Evolutionary conservation across 2,329 filamentous ascomycete species (phyloP), one percentile per base, ranked within the genome.

Genomic region (Ceratocystis smalleyi): DNA sequence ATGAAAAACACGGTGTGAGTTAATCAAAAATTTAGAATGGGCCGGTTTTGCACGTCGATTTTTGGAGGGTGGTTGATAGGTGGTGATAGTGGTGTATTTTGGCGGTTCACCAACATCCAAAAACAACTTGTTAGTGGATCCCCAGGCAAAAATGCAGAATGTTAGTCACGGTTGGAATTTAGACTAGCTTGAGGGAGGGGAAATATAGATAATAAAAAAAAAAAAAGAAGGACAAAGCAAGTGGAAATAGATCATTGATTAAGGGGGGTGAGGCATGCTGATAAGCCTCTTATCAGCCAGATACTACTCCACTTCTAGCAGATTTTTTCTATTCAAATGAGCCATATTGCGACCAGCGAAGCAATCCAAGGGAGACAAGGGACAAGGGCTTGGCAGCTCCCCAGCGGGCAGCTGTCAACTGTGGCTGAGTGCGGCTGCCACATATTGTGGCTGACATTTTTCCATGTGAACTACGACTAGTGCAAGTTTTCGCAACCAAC

Each of bases 1-100:
- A 66, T 66, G 65, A 27, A 66, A 66, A 61, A 65, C 35, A 32
- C 61, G 57, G 57, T 40, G 61, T 62, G 59, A 61, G 62, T 64
- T 62, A 24, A 62, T 54, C 30, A 59, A 64, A 64, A 66, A 62
- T 45, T n/a, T 12, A 63, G 64, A 59, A 64, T 30, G 45, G 30
- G 35, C 54, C 43, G 24, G 55, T 7, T 51, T 61, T 12, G 59
- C 43, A 43, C 17, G 45, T 17, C 61, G 43, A 61, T 49, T 59
- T 54, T 61, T 64, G 10, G 12, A 43, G 22, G 62, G 63, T 64
- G 65, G 57, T 66, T 51, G 47, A 51, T 15, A 51, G 17, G 35
- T 40, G 35, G 35, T 40, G 35, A 66, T 66, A 47, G 62, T 66
- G 59, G 61, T 66, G 54, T 61, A 64, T 61, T 64, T 59, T 49